Evolutionary conservation across 108 stramenopile genomes (phyloP).

Genomic region (Thalassiosira profunda): DNA sequence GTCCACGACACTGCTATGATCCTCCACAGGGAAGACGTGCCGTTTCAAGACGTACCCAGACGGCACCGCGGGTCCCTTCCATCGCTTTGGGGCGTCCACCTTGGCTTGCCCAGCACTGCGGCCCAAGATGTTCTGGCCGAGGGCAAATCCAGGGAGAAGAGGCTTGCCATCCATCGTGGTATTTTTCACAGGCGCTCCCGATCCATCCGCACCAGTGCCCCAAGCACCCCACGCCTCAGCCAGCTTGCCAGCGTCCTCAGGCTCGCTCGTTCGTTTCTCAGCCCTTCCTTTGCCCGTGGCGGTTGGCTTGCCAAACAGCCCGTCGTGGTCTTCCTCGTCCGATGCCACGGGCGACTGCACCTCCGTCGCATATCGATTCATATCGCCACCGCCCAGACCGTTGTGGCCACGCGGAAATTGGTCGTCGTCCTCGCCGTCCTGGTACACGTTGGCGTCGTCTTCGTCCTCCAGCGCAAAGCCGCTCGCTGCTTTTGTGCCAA

Average conservation of each 20-base stretch:
- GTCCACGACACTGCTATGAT: not conserved
- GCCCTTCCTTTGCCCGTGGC: not conserved
- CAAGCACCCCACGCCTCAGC: slow-evolving; percentile 51
- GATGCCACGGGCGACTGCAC: slow-evolving; percentile 48
- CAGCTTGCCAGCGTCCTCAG: not conserved
- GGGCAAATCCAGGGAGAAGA: slow-evolving; percentile 37
- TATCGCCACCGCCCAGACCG: not conserved
- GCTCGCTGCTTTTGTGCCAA: slow-evolving; percentile 69
- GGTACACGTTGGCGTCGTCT: slow-evolving; percentile 81
- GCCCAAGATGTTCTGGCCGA: not conserved
- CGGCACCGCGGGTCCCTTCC: slow-evolving; percentile 42
- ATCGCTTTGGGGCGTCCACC: slow-evolving; percentile 1
- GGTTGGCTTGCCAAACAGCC: slow-evolving; percentile 10
- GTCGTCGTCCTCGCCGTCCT: slow-evolving; percentile 32
- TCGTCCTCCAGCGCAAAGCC: slow-evolving; percentile 90
- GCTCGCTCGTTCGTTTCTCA: not conserved
- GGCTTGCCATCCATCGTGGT: slow-evolving; percentile 41
- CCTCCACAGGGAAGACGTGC: slow-evolving; percentile 32
- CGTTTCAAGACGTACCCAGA: slow-evolving; percentile 39
- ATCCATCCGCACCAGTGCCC: slow-evolving; percentile 13
- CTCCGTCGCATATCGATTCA: slow-evolving; percentile 27
- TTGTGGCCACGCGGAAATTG: not conserved
- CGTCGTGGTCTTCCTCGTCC: slow-evolving; percentile 33
- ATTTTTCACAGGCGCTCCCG: not conserved
- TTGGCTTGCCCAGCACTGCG: not conserved